These are phyloP conservation scores for Hymenoscyphus fraxineus DNA, from an alignment of 2,329 filamentous ascomycete species.

Conservation along the genomic window DNA sequence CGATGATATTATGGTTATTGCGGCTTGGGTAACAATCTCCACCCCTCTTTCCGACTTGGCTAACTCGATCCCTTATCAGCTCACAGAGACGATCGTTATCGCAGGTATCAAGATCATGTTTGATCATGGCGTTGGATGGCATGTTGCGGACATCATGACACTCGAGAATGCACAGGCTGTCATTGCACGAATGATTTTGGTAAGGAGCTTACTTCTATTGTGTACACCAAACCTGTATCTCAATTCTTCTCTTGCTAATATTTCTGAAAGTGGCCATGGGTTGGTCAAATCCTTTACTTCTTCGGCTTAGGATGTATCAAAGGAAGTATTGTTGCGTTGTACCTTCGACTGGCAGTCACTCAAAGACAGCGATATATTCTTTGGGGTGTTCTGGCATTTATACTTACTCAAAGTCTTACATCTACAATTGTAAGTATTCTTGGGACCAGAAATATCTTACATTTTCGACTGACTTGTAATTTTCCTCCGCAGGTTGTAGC, in stretches of 20 bases:
- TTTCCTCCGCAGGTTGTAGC: conserved; percentile 8
- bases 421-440: conserved; percentile 12
- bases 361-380: conserved; percentile 12
- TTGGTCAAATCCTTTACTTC: conserved; percentile 17
- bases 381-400: conserved; percentile 6
- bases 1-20: neutral
- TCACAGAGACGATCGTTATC: neutral
- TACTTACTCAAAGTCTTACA: conserved; percentile 10
- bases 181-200: conserved; percentile 11
- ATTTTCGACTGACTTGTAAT: neutral
- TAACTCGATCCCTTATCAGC: neutral
- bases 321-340: conserved; percentile 15
- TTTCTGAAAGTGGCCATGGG: conserved; percentile 16
- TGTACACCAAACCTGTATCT: neutral
- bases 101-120: neutral
- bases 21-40: neutral
- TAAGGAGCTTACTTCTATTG: conserved; percentile 4
- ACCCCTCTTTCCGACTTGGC: neutral
- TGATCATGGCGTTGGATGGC: conserved; percentile 13
- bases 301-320: conserved; percentile 16
- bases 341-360: conserved; percentile 13
- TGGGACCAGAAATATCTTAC: neutral
- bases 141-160: conserved; percentile 12
- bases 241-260: neutral
- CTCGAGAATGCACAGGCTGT: conserved; percentile 11